A percentile compares a stretch with the other conserved stretches of the same genome.
phyloP scores from a whole-genome alignment of 1,284 basidiomycete genomes.

The Ganoderma lucidum region DNA sequence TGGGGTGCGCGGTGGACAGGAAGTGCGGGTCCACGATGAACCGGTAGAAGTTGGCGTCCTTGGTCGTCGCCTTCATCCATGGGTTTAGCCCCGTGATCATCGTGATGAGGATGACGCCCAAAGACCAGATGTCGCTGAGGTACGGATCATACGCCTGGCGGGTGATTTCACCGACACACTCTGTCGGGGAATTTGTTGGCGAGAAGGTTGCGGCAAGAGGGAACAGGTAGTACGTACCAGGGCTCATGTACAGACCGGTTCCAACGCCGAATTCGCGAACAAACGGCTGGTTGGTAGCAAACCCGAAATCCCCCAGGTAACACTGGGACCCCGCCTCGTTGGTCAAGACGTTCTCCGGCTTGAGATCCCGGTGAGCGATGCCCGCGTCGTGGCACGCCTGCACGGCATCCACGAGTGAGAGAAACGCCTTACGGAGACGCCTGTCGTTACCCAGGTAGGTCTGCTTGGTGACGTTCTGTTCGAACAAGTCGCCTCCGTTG shows the following conservation, averaged over 20 bases:
- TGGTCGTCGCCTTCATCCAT: slow-evolving; percentile 78
- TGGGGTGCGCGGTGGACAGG: slow-evolving; percentile 70
- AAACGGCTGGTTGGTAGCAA: slow-evolving; percentile 61
- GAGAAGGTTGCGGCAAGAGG: neutral
- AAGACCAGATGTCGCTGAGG: slow-evolving; percentile 92
- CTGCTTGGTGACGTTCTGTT: slow-evolving; percentile 61
- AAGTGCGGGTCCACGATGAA: slow-evolving; percentile 59
- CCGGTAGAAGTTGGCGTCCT: slow-evolving; percentile 72
- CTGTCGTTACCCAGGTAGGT: slow-evolving; percentile 58
- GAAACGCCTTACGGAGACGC: slow-evolving; percentile 58
- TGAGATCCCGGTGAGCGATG: slow-evolving; percentile 76
- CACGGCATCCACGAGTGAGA: slow-evolving; percentile 72
- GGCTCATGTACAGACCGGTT: slow-evolving; percentile 67
- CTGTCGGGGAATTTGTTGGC: neutral
- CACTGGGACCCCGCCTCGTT: slow-evolving; percentile 54
- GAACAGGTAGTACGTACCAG: slow-evolving; percentile 45
- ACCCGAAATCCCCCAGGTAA: slow-evolving; percentile 72
- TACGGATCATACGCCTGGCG: neutral
- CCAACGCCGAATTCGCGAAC: slow-evolving; percentile 60
- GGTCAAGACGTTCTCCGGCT: slow-evolving; percentile 79
- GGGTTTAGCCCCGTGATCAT: slow-evolving; percentile 87
- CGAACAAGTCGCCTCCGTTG: slow-evolving; percentile 69
- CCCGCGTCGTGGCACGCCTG: slow-evolving; percentile 64
- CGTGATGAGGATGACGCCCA: slow-evolving; percentile 61
- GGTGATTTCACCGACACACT: neutral